Evolutionary conservation across 2,329 filamentous ascomycete species (phyloP).

Genomic region (Nigrospora oryzae): DNA sequence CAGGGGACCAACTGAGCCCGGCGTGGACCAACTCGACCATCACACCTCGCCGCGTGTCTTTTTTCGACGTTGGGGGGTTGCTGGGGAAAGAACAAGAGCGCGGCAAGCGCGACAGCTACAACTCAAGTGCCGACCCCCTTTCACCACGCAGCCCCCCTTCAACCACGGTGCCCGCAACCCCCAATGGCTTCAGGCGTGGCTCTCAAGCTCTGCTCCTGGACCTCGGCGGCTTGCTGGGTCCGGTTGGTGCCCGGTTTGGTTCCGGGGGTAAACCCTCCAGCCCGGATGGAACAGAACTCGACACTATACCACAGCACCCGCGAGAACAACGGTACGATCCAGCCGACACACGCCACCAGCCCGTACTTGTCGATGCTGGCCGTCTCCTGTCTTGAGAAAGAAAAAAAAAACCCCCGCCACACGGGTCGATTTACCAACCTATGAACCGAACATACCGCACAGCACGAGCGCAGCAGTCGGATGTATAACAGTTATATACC

Average conservation of each 20-base stretch:
- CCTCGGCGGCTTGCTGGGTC: conserved; percentile 43
- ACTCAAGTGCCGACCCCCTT: conserved; percentile 30
- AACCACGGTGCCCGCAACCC: conserved; percentile 34
- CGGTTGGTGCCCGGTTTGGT: conserved; percentile 24
- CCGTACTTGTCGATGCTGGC: conserved; percentile 28
- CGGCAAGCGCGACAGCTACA: conserved; percentile 30
- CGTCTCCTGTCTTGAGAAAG: conserved; percentile 23
- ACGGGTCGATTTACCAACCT: not conserved
- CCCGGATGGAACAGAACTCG: conserved; percentile 30
- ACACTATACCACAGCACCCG: conserved; percentile 34
- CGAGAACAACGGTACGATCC: conserved; percentile 23
- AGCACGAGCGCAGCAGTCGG: too few species aligned
- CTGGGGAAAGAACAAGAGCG: conserved; percentile 43
- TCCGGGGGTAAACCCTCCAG: conserved; percentile 8
- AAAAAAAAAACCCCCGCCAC: not conserved
- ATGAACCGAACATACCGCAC: too few species aligned
- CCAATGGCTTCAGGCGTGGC: conserved; percentile 39
- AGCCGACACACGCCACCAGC: conserved; percentile 19
- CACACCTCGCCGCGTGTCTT: conserved; percentile 58
- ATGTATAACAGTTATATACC: too few species aligned
- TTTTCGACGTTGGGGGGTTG: conserved; percentile 78
- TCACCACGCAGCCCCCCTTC: conserved; percentile 26
- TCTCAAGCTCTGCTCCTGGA: conserved; percentile 52
- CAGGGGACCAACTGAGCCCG: conserved; percentile 24
- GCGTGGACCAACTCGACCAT: conserved; percentile 28